A percentile compares a stretch with the other conserved stretches of the same genome.
Evolutionary conservation across 495 filamentous ascomycete genomes (phyloP).

Genomic region (Aspergillus bridgeri): DNA sequence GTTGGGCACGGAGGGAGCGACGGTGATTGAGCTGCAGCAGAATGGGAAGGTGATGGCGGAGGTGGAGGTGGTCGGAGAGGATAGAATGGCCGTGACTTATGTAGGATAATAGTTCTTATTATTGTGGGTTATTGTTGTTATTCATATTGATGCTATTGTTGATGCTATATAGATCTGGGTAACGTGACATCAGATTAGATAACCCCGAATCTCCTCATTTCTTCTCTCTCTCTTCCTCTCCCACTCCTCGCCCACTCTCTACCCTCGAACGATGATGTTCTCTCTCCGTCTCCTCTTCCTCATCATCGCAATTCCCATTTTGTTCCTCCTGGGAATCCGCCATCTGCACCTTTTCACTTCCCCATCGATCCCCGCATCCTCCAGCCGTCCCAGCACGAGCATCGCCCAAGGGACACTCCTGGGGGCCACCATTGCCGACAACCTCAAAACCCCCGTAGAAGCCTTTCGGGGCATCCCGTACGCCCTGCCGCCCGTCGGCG

Average conservation of each 20-base stretch:
- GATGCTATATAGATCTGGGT: no score
- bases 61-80: slow-evolving; percentile 38
- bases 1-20: slow-evolving; percentile 38
- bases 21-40: slow-evolving; percentile 52
- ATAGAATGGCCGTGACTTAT: slow-evolving; percentile 33
- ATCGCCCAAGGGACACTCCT: slow-evolving; percentile 55
- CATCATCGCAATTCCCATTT: not conserved
- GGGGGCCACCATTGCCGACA: slow-evolving; percentile 41
- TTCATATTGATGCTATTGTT: no score
- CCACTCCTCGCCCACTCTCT: no score
- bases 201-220: not conserved
- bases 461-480: slow-evolving; percentile 61
- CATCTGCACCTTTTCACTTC: not conserved
- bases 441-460: slow-evolving; percentile 47
- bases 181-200: no score
- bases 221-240: not conserved
- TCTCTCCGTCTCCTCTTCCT: slow-evolving; percentile 9
- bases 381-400: slow-evolving; percentile 29
- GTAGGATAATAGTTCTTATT: no score
- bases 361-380: slow-evolving; percentile 9
- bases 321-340: not conserved
- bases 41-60: slow-evolving; percentile 45
- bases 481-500: slow-evolving; percentile 50
- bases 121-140: no score
- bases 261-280: no score